Percentiles rank a stretch among this genome's conserved stretches.
Conservation (phyloP, 129 eudicot species). For the Centrapalus pauciflorus region DNA sequence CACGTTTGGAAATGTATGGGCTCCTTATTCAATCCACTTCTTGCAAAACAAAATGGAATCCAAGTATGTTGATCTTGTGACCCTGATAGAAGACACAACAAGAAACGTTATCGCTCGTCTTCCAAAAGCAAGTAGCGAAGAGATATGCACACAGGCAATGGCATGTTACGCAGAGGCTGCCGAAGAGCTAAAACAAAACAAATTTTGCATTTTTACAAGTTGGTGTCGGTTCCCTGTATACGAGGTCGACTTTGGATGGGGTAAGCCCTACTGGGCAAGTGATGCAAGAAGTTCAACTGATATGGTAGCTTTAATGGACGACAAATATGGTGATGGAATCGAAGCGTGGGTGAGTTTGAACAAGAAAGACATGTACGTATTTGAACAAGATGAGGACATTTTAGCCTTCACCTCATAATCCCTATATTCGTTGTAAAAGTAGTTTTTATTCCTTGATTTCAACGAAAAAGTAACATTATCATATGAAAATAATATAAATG, state of each 20-base stretch:
- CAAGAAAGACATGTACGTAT: conserved; percentile 23
- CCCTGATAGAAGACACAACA: conserved; percentile 23
- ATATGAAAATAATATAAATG: background rate
- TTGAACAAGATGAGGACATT: conserved; percentile 22
- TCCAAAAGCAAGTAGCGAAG: conserved; percentile 18
- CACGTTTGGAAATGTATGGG: conserved; percentile 26
- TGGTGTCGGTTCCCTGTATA: conserved; percentile 29
- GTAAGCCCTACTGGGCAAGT: conserved; percentile 27
- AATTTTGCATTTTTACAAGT: conserved; percentile 21
- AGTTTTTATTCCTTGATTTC: background rate
- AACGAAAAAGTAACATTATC: background rate
- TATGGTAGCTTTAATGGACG: conserved; percentile 18
- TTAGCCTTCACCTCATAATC: conserved; percentile 8
- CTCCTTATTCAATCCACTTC: conserved; percentile 21
- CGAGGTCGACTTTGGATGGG: conserved; percentile 36
- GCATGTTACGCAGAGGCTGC: conserved; percentile 3
- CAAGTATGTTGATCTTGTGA: conserved; percentile 9
- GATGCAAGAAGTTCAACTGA: background rate
- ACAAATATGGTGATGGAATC: conserved; percentile 23
- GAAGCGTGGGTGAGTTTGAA: conserved; percentile 33
- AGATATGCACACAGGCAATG: conserved; percentile 16
- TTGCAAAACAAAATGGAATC: background rate
- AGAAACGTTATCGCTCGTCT: background rate
- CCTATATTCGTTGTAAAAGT: background rate
- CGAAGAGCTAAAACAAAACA: conserved; percentile 22